Evolutionary conservation across 352 stramenopile species (phyloP).

Genomic region (Phytophthora cryptogea): DNA sequence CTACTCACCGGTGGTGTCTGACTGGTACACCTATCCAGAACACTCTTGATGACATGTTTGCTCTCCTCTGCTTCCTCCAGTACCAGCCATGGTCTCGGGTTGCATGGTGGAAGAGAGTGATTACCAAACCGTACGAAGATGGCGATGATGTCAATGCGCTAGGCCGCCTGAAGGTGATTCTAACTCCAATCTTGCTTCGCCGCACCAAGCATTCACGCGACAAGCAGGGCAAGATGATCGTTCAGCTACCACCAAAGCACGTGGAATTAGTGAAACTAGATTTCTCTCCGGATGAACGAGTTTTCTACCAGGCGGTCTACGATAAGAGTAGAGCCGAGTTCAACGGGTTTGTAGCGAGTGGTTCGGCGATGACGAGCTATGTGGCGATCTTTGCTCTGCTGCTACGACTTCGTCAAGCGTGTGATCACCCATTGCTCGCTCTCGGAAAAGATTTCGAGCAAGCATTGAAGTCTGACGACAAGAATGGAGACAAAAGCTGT

Average conservation of each 20-base stretch:
- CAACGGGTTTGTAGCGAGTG: conserved; percentile 84
- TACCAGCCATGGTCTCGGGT: conserved; percentile 86
- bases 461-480: conserved; percentile 23
- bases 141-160: conserved; percentile 64
- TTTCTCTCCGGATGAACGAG: conserved; percentile 77
- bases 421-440: conserved; percentile 88
- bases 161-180: conserved; percentile 62
- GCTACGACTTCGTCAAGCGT: conserved; percentile 88
- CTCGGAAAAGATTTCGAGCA: conserved; percentile 70
- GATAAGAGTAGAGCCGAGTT: conserved; percentile 88
- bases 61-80: conserved; percentile 81
- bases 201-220: conserved; percentile 86
- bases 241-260: conserved; percentile 75
- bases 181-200: conserved; percentile 80
- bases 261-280: conserved; percentile 67
- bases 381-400: conserved; percentile 90
- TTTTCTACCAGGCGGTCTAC: conserved; percentile 89
- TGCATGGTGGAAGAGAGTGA: conserved; percentile 86
- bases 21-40: conserved; percentile 92
- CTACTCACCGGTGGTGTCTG: conserved; percentile 87
- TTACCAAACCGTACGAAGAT: conserved; percentile 77
- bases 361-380: conserved; percentile 79
- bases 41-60: conserved; percentile 86
- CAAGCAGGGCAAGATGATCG: conserved; percentile 59
- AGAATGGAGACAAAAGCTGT: not conserved